Evolutionary conservation across 23 red algal species (phyloP).

Genomic region (Agarophyton chilense): DNA sequence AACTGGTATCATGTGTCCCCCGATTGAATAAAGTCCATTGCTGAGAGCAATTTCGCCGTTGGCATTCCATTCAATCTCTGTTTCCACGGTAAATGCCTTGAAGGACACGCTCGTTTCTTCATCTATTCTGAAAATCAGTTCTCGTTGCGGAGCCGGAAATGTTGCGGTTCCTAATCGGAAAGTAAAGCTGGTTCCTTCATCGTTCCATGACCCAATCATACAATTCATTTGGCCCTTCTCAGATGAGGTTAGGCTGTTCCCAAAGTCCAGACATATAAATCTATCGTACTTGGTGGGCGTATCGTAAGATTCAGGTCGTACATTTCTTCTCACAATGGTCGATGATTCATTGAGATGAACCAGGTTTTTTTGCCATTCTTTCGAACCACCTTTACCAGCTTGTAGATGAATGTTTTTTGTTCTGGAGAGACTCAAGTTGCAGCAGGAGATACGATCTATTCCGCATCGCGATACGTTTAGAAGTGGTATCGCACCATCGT

Average conservation of each 20-base stretch:
- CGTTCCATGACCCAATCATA: slow-evolving; percentile 3
- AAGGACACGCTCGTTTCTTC: not conserved
- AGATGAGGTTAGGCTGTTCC: not conserved
- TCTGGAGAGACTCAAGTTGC: slow-evolving; percentile 12
- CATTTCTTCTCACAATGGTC: not conserved
- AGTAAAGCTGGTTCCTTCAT: not conserved
- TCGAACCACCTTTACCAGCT: not conserved
- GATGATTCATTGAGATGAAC: not conserved
- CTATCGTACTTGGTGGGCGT: not conserved
- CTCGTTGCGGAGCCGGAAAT: not conserved
- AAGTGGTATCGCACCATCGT: not conserved
- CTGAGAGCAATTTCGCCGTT: not conserved
- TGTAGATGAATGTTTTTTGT: not conserved
- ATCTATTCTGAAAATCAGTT: not conserved
- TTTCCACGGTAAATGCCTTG: not conserved
- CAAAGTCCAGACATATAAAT: not conserved
- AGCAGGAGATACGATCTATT: not conserved
- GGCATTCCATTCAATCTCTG: not conserved
- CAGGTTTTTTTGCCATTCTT: not conserved
- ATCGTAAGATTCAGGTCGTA: not conserved
- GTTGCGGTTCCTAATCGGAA: not conserved
- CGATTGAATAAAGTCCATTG: slow-evolving; percentile 2
- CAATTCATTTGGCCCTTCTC: not conserved
- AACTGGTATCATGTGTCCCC: not conserved
- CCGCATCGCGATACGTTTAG: slow-evolving; percentile 22